Base-by-base conservation (phyloP, 2,329 filamentous ascomycete genomes). In the Aspergillus nomiae region DNA sequence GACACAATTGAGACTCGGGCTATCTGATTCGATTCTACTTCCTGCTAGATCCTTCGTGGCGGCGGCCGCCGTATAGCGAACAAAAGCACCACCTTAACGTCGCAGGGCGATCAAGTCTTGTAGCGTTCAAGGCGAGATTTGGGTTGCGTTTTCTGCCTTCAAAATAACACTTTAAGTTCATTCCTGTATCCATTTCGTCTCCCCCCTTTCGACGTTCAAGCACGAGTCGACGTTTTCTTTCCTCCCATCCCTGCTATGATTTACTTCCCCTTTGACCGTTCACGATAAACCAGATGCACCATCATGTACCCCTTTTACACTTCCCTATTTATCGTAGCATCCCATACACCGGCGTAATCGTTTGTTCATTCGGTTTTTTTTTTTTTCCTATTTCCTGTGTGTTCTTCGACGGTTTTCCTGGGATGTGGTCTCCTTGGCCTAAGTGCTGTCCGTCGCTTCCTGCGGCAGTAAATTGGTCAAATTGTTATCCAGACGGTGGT, bases 261-360 rank as follows among this genome's bases (percentile, higher is more conserved):
- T 55, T 67, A 36, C 50, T 51, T 59, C 36, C 62, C 69, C 61
- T 58, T 70, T 72, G 71, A 69, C 63, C 65, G 70, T 68, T 76
- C 70, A 79, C 73, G 78, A 79, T 79, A 79, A 76, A 76, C 70
- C 78, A 80, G 79, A 81, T 81, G 78, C 79, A 80, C 79, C 76
- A 67, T 81, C 79, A 80, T 81, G 79, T 81, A 81, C 71, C 73
- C 76, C 76, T 74, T 69, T 58, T 69, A 57, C 64, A 63, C 54
- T 61, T 60, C 62, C 65, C 62, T 61, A 34, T 60, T 60, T 61
- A 60, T 65, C 71, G 71, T 74, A 77, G 76, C 74, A 77, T 77
- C 70, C 67, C 75, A 77, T 78, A 77, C 76, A 76, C 74, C 71
- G 76, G 77, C 76, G 76, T 74, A 75, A 67, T 71, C 71, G 66